Conservation (phyloP, 2,329 filamentous ascomycete species). For the Sporothrix mexicana region DNA sequence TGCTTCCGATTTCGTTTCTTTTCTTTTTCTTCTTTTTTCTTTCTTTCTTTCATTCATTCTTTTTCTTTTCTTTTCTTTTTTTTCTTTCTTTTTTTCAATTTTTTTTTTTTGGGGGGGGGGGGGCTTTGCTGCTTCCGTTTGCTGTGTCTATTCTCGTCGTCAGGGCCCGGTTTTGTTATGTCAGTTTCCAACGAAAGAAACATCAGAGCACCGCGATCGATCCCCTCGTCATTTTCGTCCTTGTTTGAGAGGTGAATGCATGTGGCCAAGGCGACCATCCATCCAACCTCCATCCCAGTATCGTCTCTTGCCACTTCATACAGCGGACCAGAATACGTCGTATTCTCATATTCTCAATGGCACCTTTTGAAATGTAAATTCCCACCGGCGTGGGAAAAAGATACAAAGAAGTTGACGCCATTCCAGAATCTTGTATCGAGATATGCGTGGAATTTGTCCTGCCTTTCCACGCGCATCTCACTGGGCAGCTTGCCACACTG, state of each 20-base stretch:
- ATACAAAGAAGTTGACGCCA: no score
- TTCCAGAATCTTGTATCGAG: no score
- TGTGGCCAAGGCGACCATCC: not conserved
- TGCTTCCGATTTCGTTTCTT: not conserved
- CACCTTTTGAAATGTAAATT: not conserved
- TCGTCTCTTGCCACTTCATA: not conserved
- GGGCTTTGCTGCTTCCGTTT: not conserved
- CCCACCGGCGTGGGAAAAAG: not conserved
- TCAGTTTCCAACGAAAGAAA: not conserved
- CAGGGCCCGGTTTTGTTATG: conserved; percentile 13
- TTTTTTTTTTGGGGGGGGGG: no score
- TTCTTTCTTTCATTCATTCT: not conserved
- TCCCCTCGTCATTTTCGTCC: conserved; percentile 20
- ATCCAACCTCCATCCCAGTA: not conserved
- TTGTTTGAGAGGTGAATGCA: conserved; percentile 23
- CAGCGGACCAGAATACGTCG: not conserved
- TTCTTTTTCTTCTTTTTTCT: not conserved
- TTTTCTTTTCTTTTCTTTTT: not conserved
- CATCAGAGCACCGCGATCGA: not conserved
- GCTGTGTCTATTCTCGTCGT: conserved; percentile 19
- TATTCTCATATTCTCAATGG: not conserved
- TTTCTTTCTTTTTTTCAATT: no score
- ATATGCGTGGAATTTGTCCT: not conserved
- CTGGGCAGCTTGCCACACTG: no score
- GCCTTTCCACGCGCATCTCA: not conserved